These are phyloP conservation scores for Skeletonema costatum DNA, from an alignment of 108 stramenopile species.

Conservation along the genomic window DNA sequence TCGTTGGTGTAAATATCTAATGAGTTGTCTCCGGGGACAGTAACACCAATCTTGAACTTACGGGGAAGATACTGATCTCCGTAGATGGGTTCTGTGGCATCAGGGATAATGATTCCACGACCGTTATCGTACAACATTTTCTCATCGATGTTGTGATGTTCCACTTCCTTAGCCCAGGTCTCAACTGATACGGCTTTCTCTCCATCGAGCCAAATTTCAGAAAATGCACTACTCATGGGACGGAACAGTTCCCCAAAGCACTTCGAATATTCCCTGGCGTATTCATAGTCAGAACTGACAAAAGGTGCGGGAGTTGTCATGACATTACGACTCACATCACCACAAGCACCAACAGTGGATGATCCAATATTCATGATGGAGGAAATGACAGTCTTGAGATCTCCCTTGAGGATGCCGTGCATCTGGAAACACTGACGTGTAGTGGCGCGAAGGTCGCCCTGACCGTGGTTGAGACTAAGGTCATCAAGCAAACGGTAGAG, in stretches of 20 bases:
- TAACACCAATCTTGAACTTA: slow-evolving; percentile 99
- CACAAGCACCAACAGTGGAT: slow-evolving; percentile 97
- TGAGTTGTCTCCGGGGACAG: slow-evolving; percentile 95
- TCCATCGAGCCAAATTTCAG: slow-evolving; percentile 96
- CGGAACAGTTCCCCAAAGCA: slow-evolving; percentile 94
- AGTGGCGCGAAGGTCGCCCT: slow-evolving; percentile 94
- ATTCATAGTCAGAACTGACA: slow-evolving; percentile 67
- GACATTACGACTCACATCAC: slow-evolving; percentile 97
- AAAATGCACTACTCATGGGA: slow-evolving; percentile 93
- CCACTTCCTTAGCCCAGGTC: slow-evolving; percentile 88
- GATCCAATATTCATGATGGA: slow-evolving; percentile 97
- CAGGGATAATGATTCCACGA: slow-evolving; percentile 80
- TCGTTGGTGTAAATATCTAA: slow-evolving; percentile 98
- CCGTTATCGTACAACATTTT: slow-evolving; percentile 82
- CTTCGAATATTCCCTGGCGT: slow-evolving; percentile 84
- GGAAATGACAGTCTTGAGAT: slow-evolving; percentile 94
- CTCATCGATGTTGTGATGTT: slow-evolving; percentile 73
- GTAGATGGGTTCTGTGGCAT: slow-evolving; percentile 93
- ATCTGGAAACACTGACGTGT: slow-evolving; percentile 99
- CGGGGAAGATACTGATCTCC: slow-evolving; percentile 96
- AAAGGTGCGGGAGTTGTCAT: slow-evolving; percentile 96
- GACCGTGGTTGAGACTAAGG: slow-evolving; percentile 85
- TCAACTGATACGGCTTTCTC: slow-evolving; percentile 94
- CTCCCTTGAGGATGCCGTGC: slow-evolving; percentile 96
- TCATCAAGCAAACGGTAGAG: slow-evolving; percentile 93